phyloP scores from a whole-genome alignment of 352 stramenopile species.

The Pythium utonaiense region DNA sequence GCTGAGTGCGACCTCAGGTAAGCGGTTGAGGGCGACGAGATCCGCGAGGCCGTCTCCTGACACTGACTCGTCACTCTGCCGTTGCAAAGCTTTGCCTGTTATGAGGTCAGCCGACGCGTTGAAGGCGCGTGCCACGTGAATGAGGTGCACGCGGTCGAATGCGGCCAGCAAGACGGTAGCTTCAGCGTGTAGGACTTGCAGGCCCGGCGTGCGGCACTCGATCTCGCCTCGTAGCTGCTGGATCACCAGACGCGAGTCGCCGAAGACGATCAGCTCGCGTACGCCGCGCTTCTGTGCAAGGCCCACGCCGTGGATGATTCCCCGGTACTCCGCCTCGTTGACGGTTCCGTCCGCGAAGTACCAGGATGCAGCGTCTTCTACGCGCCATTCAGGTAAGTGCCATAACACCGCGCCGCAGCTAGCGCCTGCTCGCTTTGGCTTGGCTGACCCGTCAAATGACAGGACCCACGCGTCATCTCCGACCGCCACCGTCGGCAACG shows the following conservation, averaged over 20 bases:
- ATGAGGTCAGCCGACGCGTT: conserved; percentile 6
- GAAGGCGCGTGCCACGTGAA: conserved; percentile 2
- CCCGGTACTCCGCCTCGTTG: conserved; percentile 12
- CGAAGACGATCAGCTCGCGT: conserved; percentile 14
- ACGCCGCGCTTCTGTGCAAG: conserved; percentile 1
- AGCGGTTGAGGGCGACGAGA: too few species aligned
- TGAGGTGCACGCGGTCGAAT: not conserved
- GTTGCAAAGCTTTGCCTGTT: not conserved
- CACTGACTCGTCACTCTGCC: not conserved
- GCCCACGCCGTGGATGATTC: not conserved
- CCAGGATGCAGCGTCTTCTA: not conserved
- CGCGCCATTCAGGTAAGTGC: conserved; percentile 1
- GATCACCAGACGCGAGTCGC: conserved; percentile 17
- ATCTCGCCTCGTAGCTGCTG: conserved; percentile 8
- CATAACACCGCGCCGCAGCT: conserved; percentile 1
- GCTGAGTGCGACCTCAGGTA: too few species aligned
- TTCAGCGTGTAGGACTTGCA: not conserved
- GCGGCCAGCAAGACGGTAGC: not conserved
- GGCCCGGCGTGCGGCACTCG: not conserved
- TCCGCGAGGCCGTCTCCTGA: too few species aligned
- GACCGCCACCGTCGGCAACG: not conserved
- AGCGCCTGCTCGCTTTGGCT: too few species aligned
- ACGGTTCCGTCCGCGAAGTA: not conserved
- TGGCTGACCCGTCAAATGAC: too few species aligned
- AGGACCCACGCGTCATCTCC: too few species aligned